Evolutionary conservation across 2,329 filamentous ascomycete genomes (phyloP).

Genomic region (Colletotrichum tabaci): DNA sequence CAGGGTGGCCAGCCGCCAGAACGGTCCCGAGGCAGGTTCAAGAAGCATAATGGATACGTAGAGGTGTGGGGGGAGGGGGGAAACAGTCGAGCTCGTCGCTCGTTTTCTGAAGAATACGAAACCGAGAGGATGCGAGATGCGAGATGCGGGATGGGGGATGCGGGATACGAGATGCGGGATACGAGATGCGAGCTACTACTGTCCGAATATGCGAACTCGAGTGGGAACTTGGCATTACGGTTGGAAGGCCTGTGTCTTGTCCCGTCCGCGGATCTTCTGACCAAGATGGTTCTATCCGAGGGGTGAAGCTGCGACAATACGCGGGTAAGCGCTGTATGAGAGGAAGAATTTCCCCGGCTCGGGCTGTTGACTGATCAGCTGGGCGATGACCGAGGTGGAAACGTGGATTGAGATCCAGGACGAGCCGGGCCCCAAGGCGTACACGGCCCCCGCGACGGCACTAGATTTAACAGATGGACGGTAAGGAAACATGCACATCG

Average conservation of each 20-base stretch:
- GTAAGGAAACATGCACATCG: not conserved
- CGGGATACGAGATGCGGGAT: not conserved
- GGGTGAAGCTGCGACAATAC: not conserved
- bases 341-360: not conserved
- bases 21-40: too few species aligned
- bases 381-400: not conserved
- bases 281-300: not conserved
- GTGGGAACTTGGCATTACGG: not conserved
- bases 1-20: not conserved
- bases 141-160: not conserved
- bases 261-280: not conserved
- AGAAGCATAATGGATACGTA: too few species aligned
- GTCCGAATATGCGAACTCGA: not conserved
- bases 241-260: not conserved
- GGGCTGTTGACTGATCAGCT: not conserved
- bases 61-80: too few species aligned
- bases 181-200: not conserved
- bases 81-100: not conserved
- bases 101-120: conserved; percentile 17
- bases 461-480: conserved; percentile 24
- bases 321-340: not conserved
- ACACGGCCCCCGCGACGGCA: not conserved
- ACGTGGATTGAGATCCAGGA: not conserved
- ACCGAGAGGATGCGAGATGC: conserved; percentile 20
- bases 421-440: conserved; percentile 10